Conservation (phyloP, 2,329 filamentous ascomycete species). For the Colletotrichum sublineola region DNA sequence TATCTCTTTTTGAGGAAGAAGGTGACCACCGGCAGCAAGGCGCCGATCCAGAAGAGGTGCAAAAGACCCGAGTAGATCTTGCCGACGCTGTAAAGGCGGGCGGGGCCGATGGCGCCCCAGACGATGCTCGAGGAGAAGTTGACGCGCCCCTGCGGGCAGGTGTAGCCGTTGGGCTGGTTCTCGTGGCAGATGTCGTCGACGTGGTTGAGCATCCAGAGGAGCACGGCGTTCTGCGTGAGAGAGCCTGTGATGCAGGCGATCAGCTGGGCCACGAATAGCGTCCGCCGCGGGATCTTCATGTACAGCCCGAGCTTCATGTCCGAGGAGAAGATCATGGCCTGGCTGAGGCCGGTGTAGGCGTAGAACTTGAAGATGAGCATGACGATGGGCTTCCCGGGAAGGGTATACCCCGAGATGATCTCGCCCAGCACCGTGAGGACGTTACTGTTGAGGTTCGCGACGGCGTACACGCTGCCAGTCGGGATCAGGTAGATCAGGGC, state of each 20-base stretch:
- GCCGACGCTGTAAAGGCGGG: constrained; percentile 60
- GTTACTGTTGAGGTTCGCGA: constrained; percentile 63
- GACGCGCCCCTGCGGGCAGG: constrained; percentile 63
- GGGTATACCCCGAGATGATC: constrained; percentile 64
- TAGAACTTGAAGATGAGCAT: constrained; percentile 55
- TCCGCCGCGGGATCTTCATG: constrained; percentile 70
- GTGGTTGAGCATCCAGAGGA: constrained; percentile 51
- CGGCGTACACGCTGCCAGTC: constrained; percentile 63
- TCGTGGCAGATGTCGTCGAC: constrained; percentile 57
- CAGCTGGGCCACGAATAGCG: constrained; percentile 72
- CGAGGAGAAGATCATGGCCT: constrained; percentile 61
- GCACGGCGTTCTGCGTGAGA: constrained; percentile 55
- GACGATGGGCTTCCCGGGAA: constrained; percentile 50
- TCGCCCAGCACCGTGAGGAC: constrained; percentile 44
- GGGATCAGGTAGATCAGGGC: constrained; percentile 60
- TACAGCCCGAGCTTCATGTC: constrained; percentile 60
- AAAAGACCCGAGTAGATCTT: constrained; percentile 61
- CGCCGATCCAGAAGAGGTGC: constrained; percentile 65
- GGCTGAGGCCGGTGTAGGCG: constrained; percentile 50
- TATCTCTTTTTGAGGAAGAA: constrained; percentile 33
- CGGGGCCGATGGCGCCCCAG: constrained; percentile 66
- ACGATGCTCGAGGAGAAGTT: constrained; percentile 62
- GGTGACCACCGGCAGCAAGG: constrained; percentile 26
- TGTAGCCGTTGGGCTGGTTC: constrained; percentile 60
- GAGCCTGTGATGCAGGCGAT: constrained; percentile 66